These are phyloP conservation scores for Dictyostelium citrinum DNA, from an alignment of 78 protist species.

Conservation along the genomic window DNA sequence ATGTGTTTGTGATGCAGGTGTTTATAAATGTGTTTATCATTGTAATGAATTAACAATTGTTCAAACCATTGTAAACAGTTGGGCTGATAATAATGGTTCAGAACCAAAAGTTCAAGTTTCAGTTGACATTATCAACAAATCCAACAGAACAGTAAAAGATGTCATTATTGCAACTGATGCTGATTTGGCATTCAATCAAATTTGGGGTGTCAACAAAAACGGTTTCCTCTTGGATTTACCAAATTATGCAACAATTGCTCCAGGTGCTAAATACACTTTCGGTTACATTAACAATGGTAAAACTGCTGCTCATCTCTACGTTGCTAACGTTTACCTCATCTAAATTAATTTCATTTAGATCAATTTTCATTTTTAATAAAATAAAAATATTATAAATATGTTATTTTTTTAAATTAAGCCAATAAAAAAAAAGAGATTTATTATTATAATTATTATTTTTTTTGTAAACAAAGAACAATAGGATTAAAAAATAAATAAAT, in stretches of 20 bases:
- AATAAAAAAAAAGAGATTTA: too few species aligned
- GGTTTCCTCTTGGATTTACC: not conserved
- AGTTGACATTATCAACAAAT: conserved; percentile 1
- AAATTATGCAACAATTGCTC: not conserved
- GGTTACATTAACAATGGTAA: conserved; percentile 15
- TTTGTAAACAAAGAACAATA: too few species aligned
- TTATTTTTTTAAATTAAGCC: too few species aligned
- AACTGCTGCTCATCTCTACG: conserved; percentile 1
- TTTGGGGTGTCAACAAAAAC: not conserved
- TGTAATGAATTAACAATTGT: not conserved
- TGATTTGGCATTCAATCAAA: not conserved
- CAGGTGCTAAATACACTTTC: not conserved
- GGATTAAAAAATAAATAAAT: too few species aligned
- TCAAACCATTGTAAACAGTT: not conserved
- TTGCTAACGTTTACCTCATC: not conserved
- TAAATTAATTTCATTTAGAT: not conserved
- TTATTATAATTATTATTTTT: too few species aligned
- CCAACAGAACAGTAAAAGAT: not conserved
- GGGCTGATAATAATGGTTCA: conserved; percentile 37
- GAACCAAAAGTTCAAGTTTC: conserved; percentile 10
- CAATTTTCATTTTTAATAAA: too few species aligned
- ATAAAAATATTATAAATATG: too few species aligned
- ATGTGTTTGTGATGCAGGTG: conserved; percentile 36
- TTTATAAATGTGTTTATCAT: conserved; percentile 5
- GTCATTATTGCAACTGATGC: conserved; percentile 11